A percentile compares a stretch with the other conserved stretches of the same genome.
Evolutionary conservation across 208 protist species (phyloP).

Genomic region (Trichomonas gallinae): DNA sequence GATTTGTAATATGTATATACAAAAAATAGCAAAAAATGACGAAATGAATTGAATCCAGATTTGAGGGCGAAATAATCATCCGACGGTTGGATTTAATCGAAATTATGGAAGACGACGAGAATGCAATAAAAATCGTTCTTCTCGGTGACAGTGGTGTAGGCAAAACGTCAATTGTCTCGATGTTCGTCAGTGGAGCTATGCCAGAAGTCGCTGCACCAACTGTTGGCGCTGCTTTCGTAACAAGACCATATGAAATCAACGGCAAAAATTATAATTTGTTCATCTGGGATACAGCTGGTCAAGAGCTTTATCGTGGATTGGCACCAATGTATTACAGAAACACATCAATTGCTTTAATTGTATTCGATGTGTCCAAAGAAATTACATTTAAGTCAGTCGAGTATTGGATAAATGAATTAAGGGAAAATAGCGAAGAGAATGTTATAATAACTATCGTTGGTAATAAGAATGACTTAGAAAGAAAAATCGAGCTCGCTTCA

Average conservation of each 20-base stretch:
- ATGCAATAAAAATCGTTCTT: neutral
- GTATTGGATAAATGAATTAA: neutral
- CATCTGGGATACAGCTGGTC: neutral
- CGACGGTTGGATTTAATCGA: too few species aligned
- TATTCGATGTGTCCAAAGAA: neutral
- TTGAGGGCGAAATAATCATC: too few species aligned
- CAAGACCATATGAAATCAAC: neutral
- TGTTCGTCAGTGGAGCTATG: neutral
- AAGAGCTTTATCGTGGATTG: neutral
- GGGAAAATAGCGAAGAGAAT: neutral
- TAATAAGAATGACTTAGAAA: neutral
- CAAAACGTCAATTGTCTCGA: neutral
- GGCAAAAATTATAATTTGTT: neutral
- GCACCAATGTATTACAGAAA: neutral
- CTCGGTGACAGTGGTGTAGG: neutral
- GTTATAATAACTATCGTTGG: neutral
- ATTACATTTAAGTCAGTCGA: neutral
- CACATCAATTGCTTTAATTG: neutral
- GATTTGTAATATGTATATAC: too few species aligned
- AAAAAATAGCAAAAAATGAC: too few species aligned
- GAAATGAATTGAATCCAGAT: too few species aligned
- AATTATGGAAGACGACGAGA: neutral
- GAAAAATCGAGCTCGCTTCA: neutral
- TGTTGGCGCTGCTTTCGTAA: neutral
- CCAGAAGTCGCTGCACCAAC: neutral